Base-by-base conservation (phyloP, 495 filamentous ascomycete species). In the Lineolata rhizophorae region DNA sequence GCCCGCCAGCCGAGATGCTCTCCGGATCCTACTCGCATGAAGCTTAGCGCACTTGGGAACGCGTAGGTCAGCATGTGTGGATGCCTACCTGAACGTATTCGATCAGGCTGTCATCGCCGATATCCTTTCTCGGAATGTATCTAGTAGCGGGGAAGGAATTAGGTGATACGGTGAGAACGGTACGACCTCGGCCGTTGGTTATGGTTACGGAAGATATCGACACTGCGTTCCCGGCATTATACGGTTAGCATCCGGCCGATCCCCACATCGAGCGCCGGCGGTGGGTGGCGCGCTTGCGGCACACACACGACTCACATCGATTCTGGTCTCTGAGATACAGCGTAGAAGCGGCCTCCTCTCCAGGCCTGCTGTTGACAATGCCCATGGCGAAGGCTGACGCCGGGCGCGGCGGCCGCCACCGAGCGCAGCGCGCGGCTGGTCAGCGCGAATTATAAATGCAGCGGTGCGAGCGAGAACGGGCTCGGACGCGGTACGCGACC, bases 291-390 rank as follows among this genome's bases (percentile, higher is more conserved):
- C n/a, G n/a, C n/a, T n/a, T n/a, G n/a, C n/a, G n/a, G n/a, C n/a
- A n/a, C n/a, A 4, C 4, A 38, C 19, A 15, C 27, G 32, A 52
- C 66, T 40, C 52, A 95, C 85, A 69, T 61, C 80, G 70, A 47
- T 60, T 77, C 56, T 94, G 87, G 50, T 97, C 84, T 57, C 78
- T 74, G 52, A 94, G 63, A 50, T 76, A 83, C 52, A 94, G 55
- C 45, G 65, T 61, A 40, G 22, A 25, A 5, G 72, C 65, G 47
- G 76, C 76, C 55, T 93, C 84, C 47, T 94, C 39, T 16, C 36
- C 85, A 40, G 73, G 71, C 53, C 71, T 75, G 61, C 84, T 94
- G 53, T 67, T 76, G 52, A 95, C 76, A 61, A 77, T 83, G 39
- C 87, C 87, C 87, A 97, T 97, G 6, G 28, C 14, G 28, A 6